Evolutionary conservation across 192 early-diverging fungal genomes (phyloP).

Genomic region (Coemansia erecta): DNA sequence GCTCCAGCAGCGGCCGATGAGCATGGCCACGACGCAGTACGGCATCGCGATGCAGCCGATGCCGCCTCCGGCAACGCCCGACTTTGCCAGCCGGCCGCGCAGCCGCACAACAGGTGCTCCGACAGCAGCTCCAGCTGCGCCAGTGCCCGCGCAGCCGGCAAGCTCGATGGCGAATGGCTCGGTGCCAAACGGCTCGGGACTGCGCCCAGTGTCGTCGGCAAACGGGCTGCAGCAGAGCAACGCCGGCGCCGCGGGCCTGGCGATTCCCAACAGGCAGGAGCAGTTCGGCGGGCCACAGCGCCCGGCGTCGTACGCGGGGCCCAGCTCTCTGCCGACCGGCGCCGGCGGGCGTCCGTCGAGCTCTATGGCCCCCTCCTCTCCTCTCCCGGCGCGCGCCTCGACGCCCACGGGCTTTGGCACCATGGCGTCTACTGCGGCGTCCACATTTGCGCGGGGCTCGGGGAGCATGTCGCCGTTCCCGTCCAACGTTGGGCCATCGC

Average conservation of each 20-base stretch:
- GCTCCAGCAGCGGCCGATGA: conserved; percentile 7
- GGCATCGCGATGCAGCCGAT: no score
- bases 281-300: conserved; percentile 18
- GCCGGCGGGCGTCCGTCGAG: neutral
- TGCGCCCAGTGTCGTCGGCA: neutral
- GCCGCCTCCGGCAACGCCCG: neutral
- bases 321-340: conserved; percentile 9
- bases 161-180: neutral
- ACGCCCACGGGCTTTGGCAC: conserved; percentile 31
- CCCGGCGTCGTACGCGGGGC: conserved; percentile 31
- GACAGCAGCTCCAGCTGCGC: neutral
- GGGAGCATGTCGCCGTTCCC: conserved; percentile 51
- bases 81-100: conserved; percentile 23
- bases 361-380: conserved; percentile 5
- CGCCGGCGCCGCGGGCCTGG: conserved; percentile 2
- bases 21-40: neutral
- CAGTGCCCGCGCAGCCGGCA: neutral
- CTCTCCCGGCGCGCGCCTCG: conserved; percentile 16
- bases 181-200: neutral
- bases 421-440: conserved; percentile 34
- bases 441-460: conserved; percentile 31
- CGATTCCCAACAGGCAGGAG: conserved; percentile 17
- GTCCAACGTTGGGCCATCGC: conserved; percentile 38
- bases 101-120: conserved; percentile 33
- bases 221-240: conserved; percentile 9